Percentiles rank a stretch among this genome's conserved stretches.
Conservation (phyloP, 1,284 basidiomycete species). For the Sanghuangporus sanghuang region DNA sequence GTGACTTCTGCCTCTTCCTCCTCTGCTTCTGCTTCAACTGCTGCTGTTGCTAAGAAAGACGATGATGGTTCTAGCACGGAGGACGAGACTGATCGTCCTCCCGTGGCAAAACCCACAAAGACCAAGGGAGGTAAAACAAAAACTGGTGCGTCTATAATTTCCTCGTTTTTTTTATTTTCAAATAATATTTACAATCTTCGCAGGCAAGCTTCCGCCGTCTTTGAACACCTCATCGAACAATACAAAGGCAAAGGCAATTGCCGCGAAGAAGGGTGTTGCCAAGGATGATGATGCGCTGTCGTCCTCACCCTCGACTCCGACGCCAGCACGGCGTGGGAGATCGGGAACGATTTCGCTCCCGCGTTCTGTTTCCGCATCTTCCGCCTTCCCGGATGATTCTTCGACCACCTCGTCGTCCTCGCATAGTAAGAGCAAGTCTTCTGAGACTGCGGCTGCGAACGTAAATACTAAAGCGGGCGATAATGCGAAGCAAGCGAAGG, state of each 20-base stretch:
- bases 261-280: neutral
- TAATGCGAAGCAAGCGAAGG: neutral
- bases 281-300: neutral
- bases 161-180: neutral
- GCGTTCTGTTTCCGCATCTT: slow-evolving; percentile 6
- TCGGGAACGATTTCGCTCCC: slow-evolving; percentile 10
- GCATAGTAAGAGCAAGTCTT: neutral
- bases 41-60: neutral
- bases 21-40: neutral
- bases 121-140: neutral
- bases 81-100: slow-evolving; percentile 7
- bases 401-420: neutral
- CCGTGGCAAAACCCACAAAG: neutral
- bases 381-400: neutral
- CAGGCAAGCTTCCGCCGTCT: neutral
- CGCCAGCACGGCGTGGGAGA: slow-evolving; percentile 2
- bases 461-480: neutral
- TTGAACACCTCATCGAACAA: neutral
- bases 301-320: neutral
- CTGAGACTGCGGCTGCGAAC: neutral
- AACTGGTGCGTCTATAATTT: neutral
- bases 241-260: neutral
- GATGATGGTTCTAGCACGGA: slow-evolving; percentile 8
- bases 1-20: neutral
- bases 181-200: neutral